Evolutionary conservation across 306 rosid genomes (phyloP).

Genomic region (Cicer yamashitae): DNA sequence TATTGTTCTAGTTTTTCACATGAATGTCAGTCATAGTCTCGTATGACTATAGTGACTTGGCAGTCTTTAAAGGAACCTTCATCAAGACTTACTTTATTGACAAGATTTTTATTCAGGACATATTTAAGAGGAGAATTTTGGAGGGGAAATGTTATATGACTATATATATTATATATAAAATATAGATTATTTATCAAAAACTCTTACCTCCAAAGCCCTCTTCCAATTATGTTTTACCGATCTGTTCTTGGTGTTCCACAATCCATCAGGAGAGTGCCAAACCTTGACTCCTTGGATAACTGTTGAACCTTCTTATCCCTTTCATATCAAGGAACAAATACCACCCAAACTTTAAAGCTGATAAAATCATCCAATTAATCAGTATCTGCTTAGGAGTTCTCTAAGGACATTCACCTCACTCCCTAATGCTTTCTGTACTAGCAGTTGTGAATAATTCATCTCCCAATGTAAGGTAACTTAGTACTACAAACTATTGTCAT

Average conservation of each 20-base stretch:
- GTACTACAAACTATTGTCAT: neutral
- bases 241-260: neutral
- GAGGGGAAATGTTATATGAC: too few species aligned
- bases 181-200: too few species aligned
- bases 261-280: neutral
- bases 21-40: too few species aligned
- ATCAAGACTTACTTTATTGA: too few species aligned
- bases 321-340: slow-evolving; percentile 28
- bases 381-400: slow-evolving; percentile 20
- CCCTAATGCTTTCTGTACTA: slow-evolving; percentile 4
- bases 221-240: neutral
- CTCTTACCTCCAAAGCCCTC: too few species aligned
- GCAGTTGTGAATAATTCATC: neutral
- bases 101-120: too few species aligned
- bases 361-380: slow-evolving; percentile 16
- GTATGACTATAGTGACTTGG: too few species aligned
- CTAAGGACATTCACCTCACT: slow-evolving; percentile 19
- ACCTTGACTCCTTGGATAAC: slow-evolving; percentile 1
- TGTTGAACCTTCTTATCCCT: slow-evolving; percentile 16
- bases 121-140: too few species aligned
- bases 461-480: neutral
- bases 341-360: slow-evolving; percentile 7
- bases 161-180: too few species aligned
- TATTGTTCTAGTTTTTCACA: too few species aligned
- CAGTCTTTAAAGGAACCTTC: too few species aligned